Conservation (phyloP, 495 filamentous ascomycete species). For the Trichoderma virens region DNA sequence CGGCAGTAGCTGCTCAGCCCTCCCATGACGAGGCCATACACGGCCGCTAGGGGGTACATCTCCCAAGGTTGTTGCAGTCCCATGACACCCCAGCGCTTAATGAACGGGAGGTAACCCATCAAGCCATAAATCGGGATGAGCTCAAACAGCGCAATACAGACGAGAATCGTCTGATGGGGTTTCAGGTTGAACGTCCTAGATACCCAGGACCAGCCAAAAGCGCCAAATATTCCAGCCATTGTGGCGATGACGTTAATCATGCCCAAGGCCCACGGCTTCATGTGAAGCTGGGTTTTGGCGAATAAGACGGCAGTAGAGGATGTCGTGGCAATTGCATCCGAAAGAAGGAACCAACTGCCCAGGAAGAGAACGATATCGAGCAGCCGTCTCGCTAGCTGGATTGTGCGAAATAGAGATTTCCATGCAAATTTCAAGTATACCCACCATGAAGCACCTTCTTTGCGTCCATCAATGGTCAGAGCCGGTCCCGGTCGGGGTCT, state of each 20-base stretch:
- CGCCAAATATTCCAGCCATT: constrained; percentile 71
- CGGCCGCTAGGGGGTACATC: constrained; percentile 85
- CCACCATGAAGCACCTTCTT: constrained; percentile 15
- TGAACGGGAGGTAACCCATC: constrained; percentile 77
- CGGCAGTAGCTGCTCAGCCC: constrained; percentile 92
- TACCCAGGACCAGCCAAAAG: constrained; percentile 80
- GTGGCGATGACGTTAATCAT: constrained; percentile 91
- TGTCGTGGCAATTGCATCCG: constrained; percentile 89
- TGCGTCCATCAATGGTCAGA: constrained; percentile 27
- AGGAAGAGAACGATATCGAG: constrained; percentile 86
- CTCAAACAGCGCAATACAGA: constrained; percentile 84
- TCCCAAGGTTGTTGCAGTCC: constrained; percentile 92
- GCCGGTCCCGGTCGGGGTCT: constrained; percentile 84
- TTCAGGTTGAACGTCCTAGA: constrained; percentile 55
- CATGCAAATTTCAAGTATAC: constrained; percentile 60
- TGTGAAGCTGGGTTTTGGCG: constrained; percentile 85
- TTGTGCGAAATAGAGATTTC: constrained; percentile 74
- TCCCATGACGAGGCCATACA: constrained; percentile 91
- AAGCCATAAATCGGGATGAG: constrained; percentile 88
- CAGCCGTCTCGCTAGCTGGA: constrained; percentile 67
- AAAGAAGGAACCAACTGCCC: constrained; percentile 87
- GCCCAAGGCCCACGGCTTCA: constrained; percentile 81
- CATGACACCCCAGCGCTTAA: constrained; percentile 64
- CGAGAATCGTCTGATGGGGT: constrained; percentile 81
- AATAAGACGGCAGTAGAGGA: constrained; percentile 93